Base-by-base conservation (phyloP, 108 stramenopile genomes). In the Licmophora abbreviata region DNA sequence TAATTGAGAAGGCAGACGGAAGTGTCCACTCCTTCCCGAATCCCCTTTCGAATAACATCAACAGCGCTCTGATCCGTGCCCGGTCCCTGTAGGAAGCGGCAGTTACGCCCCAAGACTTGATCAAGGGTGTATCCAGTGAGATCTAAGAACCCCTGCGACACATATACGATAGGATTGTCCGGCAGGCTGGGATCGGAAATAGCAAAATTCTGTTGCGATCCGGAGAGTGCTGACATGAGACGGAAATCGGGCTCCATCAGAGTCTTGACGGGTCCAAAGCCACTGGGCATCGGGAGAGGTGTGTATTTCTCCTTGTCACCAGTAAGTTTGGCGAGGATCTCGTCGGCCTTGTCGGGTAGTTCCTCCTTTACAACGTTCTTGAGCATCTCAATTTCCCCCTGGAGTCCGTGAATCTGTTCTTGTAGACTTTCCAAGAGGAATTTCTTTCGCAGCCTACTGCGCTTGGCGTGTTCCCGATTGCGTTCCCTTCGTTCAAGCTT, bases 81-180 rank as follows among this genome's bases (percentile, higher is more conserved):
- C 0, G 95, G 95, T 0, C 97, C 97, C 63, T 98, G 97, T 18
- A 98, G 59, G 54, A 98, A 98, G 10, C 97, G 89, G 54, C 97
- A 98, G 74, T 98, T 98, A 38, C 97, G 58, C 17, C 95, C 95
- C 51, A 98, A 61, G 7, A 95, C 88, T 61, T 98, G 93, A 49
- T 83, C 79, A 38, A 89, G 69, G 22, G 84, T 68, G 65, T 99
- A 99, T 6, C 99, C 99, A 0, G 99, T 96, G 27, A 99, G 58
- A 48, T 79, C 76, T 38, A 96, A 60, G 59, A 98, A 98, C 44
- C 92, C 92, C 61, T 89, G 87, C 15, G 78, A 81, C 15, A 87
- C 87, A 63, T 92, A 95, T 2, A 95, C 89, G 56, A 96, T 97
- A 29, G 95, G 95, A 68, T 96, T 95, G 76, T 97, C 95, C 18